A percentile compares a stretch with the other conserved stretches of the same genome.
phyloP scores from a whole-genome alignment of 225 moss, liverwort and hornwort species.

The Thuidium tamariscinum region DNA sequence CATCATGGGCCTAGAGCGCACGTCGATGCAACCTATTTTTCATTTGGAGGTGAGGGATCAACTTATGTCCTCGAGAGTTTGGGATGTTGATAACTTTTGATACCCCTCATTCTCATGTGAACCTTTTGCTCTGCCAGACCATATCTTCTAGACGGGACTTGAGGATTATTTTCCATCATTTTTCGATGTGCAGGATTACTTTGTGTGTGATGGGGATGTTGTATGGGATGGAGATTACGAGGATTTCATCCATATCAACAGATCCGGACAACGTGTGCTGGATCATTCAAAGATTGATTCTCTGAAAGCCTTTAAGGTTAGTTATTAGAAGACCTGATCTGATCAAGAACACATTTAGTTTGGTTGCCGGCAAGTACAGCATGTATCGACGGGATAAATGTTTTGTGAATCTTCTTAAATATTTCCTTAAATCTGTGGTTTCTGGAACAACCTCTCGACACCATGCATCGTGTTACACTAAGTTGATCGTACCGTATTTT shows the following conservation, averaged over 20 bases:
- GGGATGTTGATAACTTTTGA: background rate
- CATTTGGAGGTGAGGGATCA: slow-evolving; percentile 66
- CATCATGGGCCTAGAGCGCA: slow-evolving; percentile 84
- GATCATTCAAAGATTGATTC: slow-evolving; percentile 88
- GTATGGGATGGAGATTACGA: slow-evolving; percentile 92
- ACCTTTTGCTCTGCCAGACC: background rate
- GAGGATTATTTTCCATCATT: background rate
- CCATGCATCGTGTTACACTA: background rate
- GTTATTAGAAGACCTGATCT: background rate
- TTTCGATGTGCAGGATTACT: slow-evolving; percentile 70
- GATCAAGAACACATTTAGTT: background rate
- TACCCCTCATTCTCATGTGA: background rate
- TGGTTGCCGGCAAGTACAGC: background rate
- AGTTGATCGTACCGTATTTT: background rate
- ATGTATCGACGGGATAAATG: background rate
- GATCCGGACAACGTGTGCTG: slow-evolving; percentile 76
- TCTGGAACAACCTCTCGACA: background rate
- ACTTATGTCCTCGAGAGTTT: background rate
- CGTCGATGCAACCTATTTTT: slow-evolving; percentile 98
- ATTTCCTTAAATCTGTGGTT: background rate
- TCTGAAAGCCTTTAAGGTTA: slow-evolving; percentile 56
- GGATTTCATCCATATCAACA: slow-evolving; percentile 84
- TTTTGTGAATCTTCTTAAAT: background rate
- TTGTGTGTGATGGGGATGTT: slow-evolving; percentile 85
- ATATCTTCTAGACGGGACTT: background rate